phyloP scores from a whole-genome alignment of 2,329 filamentous ascomycete species.

The Xylaria sp. region DNA sequence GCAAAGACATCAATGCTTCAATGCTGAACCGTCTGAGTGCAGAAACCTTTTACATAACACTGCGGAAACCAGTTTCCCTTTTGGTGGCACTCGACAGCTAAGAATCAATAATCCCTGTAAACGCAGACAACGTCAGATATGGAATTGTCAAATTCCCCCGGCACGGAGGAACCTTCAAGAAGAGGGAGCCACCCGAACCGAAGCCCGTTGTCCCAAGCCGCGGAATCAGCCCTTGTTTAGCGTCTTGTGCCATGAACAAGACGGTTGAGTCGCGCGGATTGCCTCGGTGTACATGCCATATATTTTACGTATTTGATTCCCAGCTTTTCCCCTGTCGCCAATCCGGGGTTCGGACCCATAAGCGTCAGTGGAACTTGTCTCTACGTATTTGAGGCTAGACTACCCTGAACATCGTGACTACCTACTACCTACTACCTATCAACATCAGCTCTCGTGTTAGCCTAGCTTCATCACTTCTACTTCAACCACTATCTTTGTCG shows the following conservation, averaged over 20 bases:
- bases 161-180: not conserved
- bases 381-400: constrained; percentile 8
- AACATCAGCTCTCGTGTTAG: not conserved
- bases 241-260: constrained; percentile 7
- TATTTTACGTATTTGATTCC: constrained; percentile 32
- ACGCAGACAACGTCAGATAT: not conserved
- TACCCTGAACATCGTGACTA: constrained; percentile 19
- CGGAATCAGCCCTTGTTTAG: constrained; percentile 17
- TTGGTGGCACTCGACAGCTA: not conserved
- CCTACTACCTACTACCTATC: too few species aligned
- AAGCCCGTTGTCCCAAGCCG: constrained; percentile 1
- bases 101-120: constrained; percentile 18
- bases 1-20: not conserved
- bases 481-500: constrained; percentile 8
- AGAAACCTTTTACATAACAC: constrained; percentile 3
- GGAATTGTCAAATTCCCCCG: not conserved
- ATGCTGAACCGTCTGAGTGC: not conserved
- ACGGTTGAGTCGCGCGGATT: constrained; percentile 30
- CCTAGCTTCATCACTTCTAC: constrained; percentile 9
- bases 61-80: constrained; percentile 22
- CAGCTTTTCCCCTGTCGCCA: not conserved
- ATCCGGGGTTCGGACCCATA: constrained; percentile 22
- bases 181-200: constrained; percentile 14
- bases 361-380: constrained; percentile 13
- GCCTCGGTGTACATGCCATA: constrained; percentile 27